Evolutionary conservation across 768 basidiomycete genomes (phyloP).

Genomic region (Tulasnella sp.): DNA sequence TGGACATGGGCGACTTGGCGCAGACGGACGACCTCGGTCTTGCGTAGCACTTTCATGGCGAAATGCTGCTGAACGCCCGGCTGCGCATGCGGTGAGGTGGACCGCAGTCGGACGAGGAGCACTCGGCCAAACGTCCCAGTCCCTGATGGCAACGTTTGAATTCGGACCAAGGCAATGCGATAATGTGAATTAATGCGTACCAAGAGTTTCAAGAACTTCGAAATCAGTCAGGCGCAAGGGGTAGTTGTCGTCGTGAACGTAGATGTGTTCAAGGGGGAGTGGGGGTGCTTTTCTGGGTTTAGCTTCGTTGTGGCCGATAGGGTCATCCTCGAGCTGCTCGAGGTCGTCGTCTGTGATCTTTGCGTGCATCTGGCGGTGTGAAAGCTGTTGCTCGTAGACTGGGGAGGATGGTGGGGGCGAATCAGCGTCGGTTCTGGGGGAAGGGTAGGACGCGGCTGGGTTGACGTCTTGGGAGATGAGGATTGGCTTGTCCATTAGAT

Average conservation of each 20-base stretch:
- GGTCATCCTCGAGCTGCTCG: constrained; percentile 9
- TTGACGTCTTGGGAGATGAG: background rate
- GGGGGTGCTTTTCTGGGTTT: constrained; percentile 13
- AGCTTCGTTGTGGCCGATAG: background rate
- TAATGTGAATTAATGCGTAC: constrained; percentile 18
- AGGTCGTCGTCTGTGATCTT: constrained; percentile 13
- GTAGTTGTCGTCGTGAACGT: constrained; percentile 14
- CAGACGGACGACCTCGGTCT: constrained; percentile 72
- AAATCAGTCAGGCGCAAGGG: constrained; percentile 20
- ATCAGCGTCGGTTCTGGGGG: background rate
- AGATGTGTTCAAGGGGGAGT: constrained; percentile 17
- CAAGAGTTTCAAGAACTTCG: constrained; percentile 32
- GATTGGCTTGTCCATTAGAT: background rate
- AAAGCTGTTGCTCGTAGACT: background rate
- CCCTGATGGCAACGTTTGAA: constrained; percentile 35
- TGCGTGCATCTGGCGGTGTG: background rate
- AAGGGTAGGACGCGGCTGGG: constrained; percentile 1
- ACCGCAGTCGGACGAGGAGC: constrained; percentile 67
- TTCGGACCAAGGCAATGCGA: background rate
- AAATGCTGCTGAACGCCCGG: constrained; percentile 49
- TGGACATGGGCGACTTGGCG: constrained; percentile 98
- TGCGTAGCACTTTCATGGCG: constrained; percentile 81
- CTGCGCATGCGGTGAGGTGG: constrained; percentile 32
- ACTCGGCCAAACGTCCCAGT: constrained; percentile 96
- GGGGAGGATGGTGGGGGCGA: background rate